Conservation (phyloP, 306 rosid genomes). For the Neltuma alba region DNA sequence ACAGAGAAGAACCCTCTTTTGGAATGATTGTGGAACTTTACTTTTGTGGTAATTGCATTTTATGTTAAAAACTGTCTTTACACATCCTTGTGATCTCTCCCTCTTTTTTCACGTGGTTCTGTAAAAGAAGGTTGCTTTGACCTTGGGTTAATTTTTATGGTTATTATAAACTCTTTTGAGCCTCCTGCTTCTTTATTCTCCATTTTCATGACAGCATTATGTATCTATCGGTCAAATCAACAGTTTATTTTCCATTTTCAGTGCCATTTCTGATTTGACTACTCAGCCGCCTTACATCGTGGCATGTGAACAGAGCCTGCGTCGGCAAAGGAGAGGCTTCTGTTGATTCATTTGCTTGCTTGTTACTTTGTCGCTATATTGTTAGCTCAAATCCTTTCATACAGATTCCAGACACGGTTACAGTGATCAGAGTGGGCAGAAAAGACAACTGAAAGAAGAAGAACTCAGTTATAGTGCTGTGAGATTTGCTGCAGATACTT, state of each 20-base stretch:
- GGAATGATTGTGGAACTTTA: too few species aligned
- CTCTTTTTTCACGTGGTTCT: too few species aligned
- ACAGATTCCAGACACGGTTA: background rate
- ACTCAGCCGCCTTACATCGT: background rate
- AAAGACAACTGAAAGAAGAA: background rate
- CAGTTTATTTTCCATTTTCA: background rate
- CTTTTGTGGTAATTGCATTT: too few species aligned
- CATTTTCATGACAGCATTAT: too few species aligned
- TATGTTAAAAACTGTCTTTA: too few species aligned
- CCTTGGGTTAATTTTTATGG: too few species aligned
- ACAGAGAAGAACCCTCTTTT: too few species aligned
- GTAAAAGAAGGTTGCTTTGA: too few species aligned
- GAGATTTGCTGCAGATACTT: background rate
- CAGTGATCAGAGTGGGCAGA: background rate
- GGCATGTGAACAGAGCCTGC: background rate
- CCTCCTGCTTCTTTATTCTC: too few species aligned
- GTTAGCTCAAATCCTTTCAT: background rate
- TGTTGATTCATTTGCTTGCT: background rate
- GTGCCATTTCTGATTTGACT: background rate
- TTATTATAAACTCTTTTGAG: too few species aligned
- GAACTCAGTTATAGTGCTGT: background rate
- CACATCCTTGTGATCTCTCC: too few species aligned
- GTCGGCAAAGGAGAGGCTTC: background rate
- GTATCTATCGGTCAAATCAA: background rate
- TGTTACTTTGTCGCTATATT: background rate